Evolutionary conservation across 2,329 filamentous ascomycete genomes (phyloP), one percentile per base, ranked within the genome.

Genomic region (Hypoxylon sp.): DNA sequence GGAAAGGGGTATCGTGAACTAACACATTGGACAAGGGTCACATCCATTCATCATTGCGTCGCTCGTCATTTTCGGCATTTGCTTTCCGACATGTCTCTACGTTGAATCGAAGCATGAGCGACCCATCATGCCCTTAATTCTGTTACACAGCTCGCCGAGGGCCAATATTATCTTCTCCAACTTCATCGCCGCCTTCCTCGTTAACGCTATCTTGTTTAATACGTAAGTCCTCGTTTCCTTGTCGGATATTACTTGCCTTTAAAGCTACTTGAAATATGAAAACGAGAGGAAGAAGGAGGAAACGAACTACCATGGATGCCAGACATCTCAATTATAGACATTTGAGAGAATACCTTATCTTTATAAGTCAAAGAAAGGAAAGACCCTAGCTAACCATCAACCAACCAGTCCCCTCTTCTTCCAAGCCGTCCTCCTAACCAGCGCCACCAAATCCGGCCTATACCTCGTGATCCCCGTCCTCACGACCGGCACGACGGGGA

Each of bases 391-490:
- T 51, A 56, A 57, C 51, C 24, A 39, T 3, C 31, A 15, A 31
- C 27, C 86, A 64, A 47, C 80, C 71, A 88, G 88, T 5, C 92
- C 92, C 0, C 82, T 94, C 6, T 94, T 91, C 81, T 94, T 93
- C 80, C 91, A 93, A 76, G 91, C 89, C 39, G 91, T 93, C 27
- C 88, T 92, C 52, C 84, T 92, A 56, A 89, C 90, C 64, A 86
- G 85, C 5, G 89, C 92, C 15, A 93, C 92, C 0, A 82, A 85
- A 24, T 93, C 92, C 0, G 92, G 92, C n/a, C 86, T 93, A 29
- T 87, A 89, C 47, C 89, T 94, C 58, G 85, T 92, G 19, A 82
- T 90, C 6, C 89, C 90, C 3, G 88, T 89, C 0, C 72, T 89
- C 27, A 86, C 85, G 2, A 79, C 87, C 29, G 89, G 88, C 47